A percentile compares a stretch with the other conserved stretches of the same genome.
Evolutionary conservation across 192 early-diverging fungal genomes (phyloP).

Genomic region (Ramicandelaber brevisporus): DNA sequence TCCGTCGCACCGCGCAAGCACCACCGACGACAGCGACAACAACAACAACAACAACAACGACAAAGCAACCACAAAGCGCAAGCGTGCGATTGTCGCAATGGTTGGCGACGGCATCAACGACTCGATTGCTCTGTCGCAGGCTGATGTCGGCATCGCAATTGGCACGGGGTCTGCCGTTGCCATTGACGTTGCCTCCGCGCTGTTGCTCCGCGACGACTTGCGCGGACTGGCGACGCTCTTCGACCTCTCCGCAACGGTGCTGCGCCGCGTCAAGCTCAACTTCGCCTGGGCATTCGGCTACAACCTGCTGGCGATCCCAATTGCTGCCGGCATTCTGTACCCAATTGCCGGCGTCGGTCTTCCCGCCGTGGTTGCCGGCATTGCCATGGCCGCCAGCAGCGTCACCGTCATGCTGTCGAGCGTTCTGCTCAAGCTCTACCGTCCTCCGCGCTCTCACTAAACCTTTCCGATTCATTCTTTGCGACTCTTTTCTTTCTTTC

Average conservation of each 20-base stretch:
- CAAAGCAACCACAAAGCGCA: too few species aligned
- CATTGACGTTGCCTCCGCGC: constrained; percentile 69
- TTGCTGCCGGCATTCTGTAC: constrained; percentile 67
- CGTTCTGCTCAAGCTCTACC: constrained; percentile 33
- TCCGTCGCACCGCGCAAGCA: too few species aligned
- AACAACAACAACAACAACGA: constrained; percentile 91
- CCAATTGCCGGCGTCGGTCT: constrained; percentile 26
- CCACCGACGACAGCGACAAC: too few species aligned
- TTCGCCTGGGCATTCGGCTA: constrained; percentile 77
- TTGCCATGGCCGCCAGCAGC: constrained; percentile 73
- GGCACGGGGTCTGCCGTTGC: constrained; percentile 96
- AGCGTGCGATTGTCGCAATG: constrained; percentile 22
- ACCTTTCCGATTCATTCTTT: too few species aligned
- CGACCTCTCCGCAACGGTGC: constrained; percentile 43
- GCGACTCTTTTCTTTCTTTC: too few species aligned
- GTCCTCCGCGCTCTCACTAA: too few species aligned
- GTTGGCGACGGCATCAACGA: constrained; percentile 99
- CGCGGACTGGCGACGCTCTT: constrained; percentile 53
- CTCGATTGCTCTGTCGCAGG: constrained; percentile 88
- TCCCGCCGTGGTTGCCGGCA: constrained; percentile 56
- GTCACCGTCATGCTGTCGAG: constrained; percentile 65
- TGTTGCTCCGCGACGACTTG: constrained; percentile 56
- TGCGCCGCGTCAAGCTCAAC: constrained; percentile 60
- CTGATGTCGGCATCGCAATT: constrained; percentile 99
- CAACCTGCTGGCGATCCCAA: constrained; percentile 65